Conservation (phyloP, 2,329 filamentous ascomycete genomes). For the Claviceps sp. region DNA sequence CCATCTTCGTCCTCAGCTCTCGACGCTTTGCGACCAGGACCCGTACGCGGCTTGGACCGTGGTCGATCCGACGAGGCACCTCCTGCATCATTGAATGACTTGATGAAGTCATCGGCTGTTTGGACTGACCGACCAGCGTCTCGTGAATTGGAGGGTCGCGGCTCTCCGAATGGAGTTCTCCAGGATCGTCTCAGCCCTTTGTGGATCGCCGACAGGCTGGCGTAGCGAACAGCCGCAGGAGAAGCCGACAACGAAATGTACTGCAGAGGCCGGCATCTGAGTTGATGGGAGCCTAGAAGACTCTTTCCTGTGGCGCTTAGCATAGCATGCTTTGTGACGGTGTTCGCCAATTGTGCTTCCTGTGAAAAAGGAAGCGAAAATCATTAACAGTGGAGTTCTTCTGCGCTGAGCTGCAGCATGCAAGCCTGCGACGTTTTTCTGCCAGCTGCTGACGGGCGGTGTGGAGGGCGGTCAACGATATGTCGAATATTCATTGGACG, state of each 20-base stretch:
- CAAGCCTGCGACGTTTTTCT: no score
- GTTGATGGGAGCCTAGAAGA: slow-evolving; percentile 10
- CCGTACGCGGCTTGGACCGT: slow-evolving; percentile 36
- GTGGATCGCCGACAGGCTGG: slow-evolving; percentile 52
- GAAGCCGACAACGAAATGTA: not conserved
- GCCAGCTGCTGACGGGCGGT: no score
- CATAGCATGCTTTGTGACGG: slow-evolving; percentile 15
- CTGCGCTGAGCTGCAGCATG: no score
- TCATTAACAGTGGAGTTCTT: no score
- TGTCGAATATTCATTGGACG: not conserved
- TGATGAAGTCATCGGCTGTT: slow-evolving; percentile 3
- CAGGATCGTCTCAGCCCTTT: slow-evolving; percentile 45
- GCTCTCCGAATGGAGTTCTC: slow-evolving; percentile 16
- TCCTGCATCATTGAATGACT: slow-evolving; percentile 16
- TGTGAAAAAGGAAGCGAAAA: not conserved
- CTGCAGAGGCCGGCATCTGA: slow-evolving; percentile 4
- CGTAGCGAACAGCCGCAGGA: slow-evolving; percentile 11
- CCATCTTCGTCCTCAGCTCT: slow-evolving; percentile 20
- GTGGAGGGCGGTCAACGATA: not conserved
- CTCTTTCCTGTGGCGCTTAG: slow-evolving; percentile 13
- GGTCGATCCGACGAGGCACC: slow-evolving; percentile 18
- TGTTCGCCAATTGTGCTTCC: slow-evolving; percentile 1
- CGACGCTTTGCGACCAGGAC: slow-evolving; percentile 29
- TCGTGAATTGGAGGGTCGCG: slow-evolving; percentile 6
- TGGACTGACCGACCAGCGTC: slow-evolving; percentile 6